Percentiles rank a stretch among this genome's conserved stretches.
Conservation (phyloP, 164 flowering plant species). For the Vitis riparia region DNA sequence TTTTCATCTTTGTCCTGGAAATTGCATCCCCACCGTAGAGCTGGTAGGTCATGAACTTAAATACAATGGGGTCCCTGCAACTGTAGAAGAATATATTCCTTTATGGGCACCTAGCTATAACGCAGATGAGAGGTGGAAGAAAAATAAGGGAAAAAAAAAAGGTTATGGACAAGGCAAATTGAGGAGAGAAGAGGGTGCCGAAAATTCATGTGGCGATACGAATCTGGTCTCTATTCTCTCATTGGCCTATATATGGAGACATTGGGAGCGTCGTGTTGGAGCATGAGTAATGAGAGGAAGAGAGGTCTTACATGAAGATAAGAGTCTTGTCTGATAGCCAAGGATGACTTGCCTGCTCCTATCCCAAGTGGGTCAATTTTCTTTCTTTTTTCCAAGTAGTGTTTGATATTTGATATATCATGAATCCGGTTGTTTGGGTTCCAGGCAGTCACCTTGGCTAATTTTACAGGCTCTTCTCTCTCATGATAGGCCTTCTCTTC, state of each 20-base stretch:
- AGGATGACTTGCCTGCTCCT: constrained; percentile 58
- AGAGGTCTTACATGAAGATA: constrained; percentile 50
- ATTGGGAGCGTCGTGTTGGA: neutral
- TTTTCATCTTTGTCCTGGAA: too few species aligned
- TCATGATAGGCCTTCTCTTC: constrained; percentile 33
- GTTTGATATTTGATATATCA: neutral
- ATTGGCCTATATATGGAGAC: constrained; percentile 15
- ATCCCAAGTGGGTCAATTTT: neutral
- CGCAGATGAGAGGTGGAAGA: neutral
- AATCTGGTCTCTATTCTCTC: constrained; percentile 11
- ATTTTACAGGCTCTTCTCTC: constrained; percentile 37
- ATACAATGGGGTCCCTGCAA: neutral
- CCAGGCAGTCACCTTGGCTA: constrained; percentile 58
- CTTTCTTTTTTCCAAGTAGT: too few species aligned
- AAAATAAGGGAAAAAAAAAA: neutral
- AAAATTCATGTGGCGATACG: neutral
- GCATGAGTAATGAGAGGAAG: constrained; percentile 22
- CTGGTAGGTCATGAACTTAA: neutral
- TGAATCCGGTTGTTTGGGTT: neutral
- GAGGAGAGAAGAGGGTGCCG: too few species aligned
- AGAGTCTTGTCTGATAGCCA: constrained; percentile 55
- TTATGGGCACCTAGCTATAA: constrained; percentile 1
- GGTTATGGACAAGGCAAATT: too few species aligned
- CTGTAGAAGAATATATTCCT: constrained; percentile 14
- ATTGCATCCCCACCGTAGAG: too few species aligned